Evolutionary conservation across 305 asterid genomes (phyloP).

Genomic region (Fraxinus floribunda): DNA sequence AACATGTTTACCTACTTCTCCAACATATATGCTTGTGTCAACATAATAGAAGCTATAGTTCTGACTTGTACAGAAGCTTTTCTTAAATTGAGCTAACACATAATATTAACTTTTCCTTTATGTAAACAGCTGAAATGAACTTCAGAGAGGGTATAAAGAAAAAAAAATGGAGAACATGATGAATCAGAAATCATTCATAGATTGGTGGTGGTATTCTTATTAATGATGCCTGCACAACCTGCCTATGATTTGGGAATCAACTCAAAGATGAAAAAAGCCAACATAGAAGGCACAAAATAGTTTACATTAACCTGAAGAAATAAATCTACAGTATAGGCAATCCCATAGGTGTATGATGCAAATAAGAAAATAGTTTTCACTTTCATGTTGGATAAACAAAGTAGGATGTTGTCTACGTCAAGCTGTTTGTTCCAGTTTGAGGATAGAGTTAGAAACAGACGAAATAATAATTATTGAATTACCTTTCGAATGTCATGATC

Average conservation of each 20-base stretch:
- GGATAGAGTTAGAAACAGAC: not conserved
- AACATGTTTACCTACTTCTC: not conserved
- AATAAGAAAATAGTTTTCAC: not conserved
- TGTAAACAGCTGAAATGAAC: not conserved
- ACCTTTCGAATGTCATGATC: slow-evolving; percentile 90
- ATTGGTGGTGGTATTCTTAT: not conserved
- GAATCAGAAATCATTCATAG: not conserved
- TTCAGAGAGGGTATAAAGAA: not conserved
- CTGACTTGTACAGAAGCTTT: not conserved
- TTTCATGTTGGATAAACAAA: not conserved
- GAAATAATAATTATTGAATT: slow-evolving; percentile 18
- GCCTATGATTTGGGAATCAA: not conserved
- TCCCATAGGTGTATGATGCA: not conserved
- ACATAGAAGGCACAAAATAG: not conserved
- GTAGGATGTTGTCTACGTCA: not conserved
- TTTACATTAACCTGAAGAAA: not conserved
- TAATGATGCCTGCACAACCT: not conserved
- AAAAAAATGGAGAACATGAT: not conserved
- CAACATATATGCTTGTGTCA: not conserved
- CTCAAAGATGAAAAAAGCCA: not conserved
- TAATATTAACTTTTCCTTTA: not conserved
- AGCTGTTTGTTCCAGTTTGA: not conserved
- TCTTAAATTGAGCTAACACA: not conserved
- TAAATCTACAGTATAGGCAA: not conserved
- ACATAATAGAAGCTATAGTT: not conserved